Conservation (phyloP, 176 grass and related monocot species). For the Puya raimondii region DNA sequence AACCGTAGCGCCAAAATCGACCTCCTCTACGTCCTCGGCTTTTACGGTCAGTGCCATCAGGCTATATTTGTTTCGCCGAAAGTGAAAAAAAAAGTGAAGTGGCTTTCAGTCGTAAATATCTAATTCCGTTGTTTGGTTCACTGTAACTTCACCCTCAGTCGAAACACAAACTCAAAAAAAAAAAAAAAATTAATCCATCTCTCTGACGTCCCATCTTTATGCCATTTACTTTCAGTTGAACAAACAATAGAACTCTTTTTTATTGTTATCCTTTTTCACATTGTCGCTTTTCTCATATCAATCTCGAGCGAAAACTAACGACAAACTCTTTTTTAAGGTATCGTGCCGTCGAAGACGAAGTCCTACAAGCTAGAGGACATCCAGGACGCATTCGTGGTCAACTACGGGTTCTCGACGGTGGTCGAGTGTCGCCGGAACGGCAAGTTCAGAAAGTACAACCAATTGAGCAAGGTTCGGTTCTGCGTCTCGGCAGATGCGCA, state of each 20-base stretch:
- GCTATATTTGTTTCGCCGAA: too few species aligned
- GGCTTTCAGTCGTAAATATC: too few species aligned
- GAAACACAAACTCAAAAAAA: too few species aligned
- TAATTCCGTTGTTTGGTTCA: too few species aligned
- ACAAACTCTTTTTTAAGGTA: conserved; percentile 6
- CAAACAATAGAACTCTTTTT: too few species aligned
- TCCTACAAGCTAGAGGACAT: conserved; percentile 23
- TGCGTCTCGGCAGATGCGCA: conserved; percentile 15
- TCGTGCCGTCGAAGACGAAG: conserved; percentile 5
- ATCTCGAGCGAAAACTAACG: too few species aligned
- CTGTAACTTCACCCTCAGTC: too few species aligned
- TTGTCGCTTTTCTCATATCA: background rate
- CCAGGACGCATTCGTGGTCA: background rate
- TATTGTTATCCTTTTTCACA: too few species aligned
- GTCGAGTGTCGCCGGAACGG: conserved; percentile 10
- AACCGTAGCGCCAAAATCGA: background rate
- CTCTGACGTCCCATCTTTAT: too few species aligned
- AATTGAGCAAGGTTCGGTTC: conserved; percentile 11
- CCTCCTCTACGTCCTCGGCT: background rate
- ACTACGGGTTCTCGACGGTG: conserved; percentile 7
- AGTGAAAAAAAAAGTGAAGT: too few species aligned
- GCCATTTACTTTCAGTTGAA: too few species aligned
- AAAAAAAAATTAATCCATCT: too few species aligned
- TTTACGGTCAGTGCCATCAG: conserved; percentile 8
- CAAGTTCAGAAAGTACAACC: background rate